Percentiles rank a stretch among this genome's conserved stretches.
Conservation (phyloP, 176 grass and related monocot species). For the Triticum urartu region DNA sequence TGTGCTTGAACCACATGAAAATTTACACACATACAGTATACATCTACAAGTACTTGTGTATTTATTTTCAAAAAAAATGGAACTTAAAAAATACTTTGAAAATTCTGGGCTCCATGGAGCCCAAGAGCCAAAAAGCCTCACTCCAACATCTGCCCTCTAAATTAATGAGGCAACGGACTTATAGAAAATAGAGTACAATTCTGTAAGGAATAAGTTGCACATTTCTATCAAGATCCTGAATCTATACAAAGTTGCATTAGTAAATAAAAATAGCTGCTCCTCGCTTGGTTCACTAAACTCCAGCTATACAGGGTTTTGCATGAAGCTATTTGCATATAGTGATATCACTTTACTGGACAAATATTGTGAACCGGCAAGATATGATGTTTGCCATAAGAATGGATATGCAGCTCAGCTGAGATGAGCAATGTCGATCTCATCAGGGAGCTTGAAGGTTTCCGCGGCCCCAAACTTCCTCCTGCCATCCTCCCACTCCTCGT, state of each 20-base stretch:
- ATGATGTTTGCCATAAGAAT: not conserved
- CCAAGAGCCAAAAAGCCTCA: no score
- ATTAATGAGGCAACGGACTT: not conserved
- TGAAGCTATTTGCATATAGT: not conserved
- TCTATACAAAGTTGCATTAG: not conserved
- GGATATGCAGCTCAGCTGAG: constrained; percentile 51
- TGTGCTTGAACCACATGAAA: no score
- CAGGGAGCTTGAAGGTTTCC: constrained; percentile 70
- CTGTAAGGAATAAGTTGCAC: not conserved
- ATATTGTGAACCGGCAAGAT: not conserved
- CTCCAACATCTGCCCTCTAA: no score
- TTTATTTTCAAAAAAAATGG: no score
- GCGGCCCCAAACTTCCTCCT: constrained; percentile 67
- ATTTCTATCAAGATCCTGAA: not conserved
- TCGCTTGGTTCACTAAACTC: not conserved
- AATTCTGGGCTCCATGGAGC: no score
- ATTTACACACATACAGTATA: no score
- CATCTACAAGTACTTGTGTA: no score
- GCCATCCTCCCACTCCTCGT: constrained; percentile 65
- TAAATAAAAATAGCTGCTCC: not conserved
- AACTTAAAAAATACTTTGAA: no score
- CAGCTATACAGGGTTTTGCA: not conserved
- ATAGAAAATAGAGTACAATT: not conserved
- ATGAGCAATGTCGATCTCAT: constrained; percentile 62
- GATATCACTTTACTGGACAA: not conserved